These are phyloP conservation scores for Vigna radiata DNA, from an alignment of 306 rosid genomes.

Conservation along the genomic window DNA sequence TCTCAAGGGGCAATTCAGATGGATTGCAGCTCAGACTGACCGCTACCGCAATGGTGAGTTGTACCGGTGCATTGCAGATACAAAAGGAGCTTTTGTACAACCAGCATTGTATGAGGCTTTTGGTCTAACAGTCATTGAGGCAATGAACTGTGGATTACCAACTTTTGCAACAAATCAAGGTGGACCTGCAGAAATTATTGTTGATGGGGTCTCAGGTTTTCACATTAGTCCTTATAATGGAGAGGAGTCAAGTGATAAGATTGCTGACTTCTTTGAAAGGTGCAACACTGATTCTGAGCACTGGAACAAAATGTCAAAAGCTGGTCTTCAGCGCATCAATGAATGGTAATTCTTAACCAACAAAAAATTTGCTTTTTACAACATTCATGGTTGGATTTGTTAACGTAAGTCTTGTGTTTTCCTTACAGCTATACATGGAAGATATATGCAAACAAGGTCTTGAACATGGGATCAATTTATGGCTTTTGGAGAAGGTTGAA, in stretches of 20 bases:
- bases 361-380: neutral
- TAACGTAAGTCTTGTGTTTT: neutral
- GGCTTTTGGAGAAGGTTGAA: constrained; percentile 86
- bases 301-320: constrained; percentile 72
- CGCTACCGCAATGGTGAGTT: constrained; percentile 80
- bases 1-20: constrained; percentile 80
- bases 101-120: constrained; percentile 94
- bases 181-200: constrained; percentile 93
- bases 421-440: constrained; percentile 93
- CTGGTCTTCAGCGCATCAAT: constrained; percentile 75
- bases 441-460: constrained; percentile 83
- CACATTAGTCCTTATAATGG: constrained; percentile 81
- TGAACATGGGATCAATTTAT: constrained; percentile 87
- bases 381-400: constrained; percentile 27
- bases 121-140: constrained; percentile 94
- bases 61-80: constrained; percentile 80
- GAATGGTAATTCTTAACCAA: constrained; percentile 60
- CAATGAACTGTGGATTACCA: constrained; percentile 96
- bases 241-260: constrained; percentile 75
- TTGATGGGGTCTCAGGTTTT: constrained; percentile 84
- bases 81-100: constrained; percentile 95
- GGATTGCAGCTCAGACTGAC: constrained; percentile 96
- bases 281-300: constrained; percentile 67
- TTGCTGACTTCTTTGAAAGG: constrained; percentile 82
- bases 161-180: constrained; percentile 95